Conservation (phyloP, 2,329 filamentous ascomycete genomes). For the Laburnicola sp. region DNA sequence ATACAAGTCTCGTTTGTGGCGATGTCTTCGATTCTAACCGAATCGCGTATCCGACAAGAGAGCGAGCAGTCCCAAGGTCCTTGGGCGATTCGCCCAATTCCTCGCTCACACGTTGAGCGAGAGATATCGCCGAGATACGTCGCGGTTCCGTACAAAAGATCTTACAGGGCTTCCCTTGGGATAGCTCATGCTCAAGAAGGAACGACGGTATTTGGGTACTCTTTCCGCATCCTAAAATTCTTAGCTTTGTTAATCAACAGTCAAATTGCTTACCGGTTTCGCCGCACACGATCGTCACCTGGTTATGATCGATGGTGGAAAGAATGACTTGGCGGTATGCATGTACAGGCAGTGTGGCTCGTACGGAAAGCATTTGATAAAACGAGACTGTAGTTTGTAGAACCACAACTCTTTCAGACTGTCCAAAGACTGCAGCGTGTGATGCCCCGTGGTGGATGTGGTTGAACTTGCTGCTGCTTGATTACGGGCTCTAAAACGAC, state of each 20-base stretch:
- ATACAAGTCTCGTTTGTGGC: conserved; percentile 80
- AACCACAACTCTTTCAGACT: conserved; percentile 56
- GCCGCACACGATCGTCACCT: conserved; percentile 90
- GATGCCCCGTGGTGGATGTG: conserved; percentile 36
- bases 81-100: conserved; percentile 84
- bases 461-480: conserved; percentile 32
- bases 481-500: conserved; percentile 65
- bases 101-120: conserved; percentile 90
- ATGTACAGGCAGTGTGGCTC: conserved; percentile 88
- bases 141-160: conserved; percentile 95
- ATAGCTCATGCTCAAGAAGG: conserved; percentile 84
- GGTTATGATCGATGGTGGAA: conserved; percentile 73
- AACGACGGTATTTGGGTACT: conserved; percentile 97
- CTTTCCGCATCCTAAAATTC: conserved; percentile 75
- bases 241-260: no score
- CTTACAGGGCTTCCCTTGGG: conserved; percentile 79
- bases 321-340: conserved; percentile 78
- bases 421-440: conserved; percentile 39
- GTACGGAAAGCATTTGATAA: conserved; percentile 75
- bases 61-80: conserved; percentile 79
- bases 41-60: conserved; percentile 92
- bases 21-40: conserved; percentile 86
- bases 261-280: conserved; percentile 62
- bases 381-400: conserved; percentile 61
- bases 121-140: conserved; percentile 91